A percentile compares a stretch with the other conserved stretches of the same genome.
Conservation (phyloP, 2,329 filamentous ascomycete genomes). For the Magnaporthiopsis poae region DNA sequence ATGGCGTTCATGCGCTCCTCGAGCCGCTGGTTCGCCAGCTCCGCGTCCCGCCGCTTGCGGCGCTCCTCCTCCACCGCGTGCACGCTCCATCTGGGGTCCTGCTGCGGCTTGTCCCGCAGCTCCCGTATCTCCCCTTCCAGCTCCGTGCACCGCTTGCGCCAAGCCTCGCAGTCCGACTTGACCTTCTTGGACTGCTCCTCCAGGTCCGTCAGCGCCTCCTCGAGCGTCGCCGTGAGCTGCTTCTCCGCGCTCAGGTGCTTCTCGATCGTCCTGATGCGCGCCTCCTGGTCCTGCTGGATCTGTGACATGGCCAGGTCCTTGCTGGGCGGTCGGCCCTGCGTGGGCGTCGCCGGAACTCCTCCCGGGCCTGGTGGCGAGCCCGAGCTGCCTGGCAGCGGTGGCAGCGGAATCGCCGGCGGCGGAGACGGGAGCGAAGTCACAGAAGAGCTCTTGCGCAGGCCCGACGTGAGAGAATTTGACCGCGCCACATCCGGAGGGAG, state of each 20-base stretch:
- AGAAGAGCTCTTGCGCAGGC: constrained; percentile 74
- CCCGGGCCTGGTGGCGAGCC: constrained; percentile 33
- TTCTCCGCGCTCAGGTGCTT: constrained; percentile 94
- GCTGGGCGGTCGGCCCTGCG: constrained; percentile 61
- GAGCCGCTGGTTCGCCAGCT: constrained; percentile 76
- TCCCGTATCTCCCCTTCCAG: constrained; percentile 65
- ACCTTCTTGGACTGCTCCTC: constrained; percentile 86
- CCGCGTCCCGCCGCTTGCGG: constrained; percentile 80
- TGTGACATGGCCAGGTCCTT: constrained; percentile 71
- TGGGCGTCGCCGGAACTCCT: constrained; percentile 39
- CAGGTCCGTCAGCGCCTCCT: constrained; percentile 89
- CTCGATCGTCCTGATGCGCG: constrained; percentile 88
- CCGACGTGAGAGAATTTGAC: constrained; percentile 52
- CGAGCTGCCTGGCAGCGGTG: constrained; percentile 62
- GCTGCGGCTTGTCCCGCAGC: constrained; percentile 44
- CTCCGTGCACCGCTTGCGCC: constrained; percentile 74
- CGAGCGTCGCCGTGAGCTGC: constrained; percentile 86
- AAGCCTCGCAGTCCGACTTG: constrained; percentile 79
- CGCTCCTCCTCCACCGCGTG: constrained; percentile 94
- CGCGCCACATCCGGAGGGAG: constrained; percentile 33
- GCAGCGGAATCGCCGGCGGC: constrained; percentile 89
- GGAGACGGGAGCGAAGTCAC: constrained; percentile 81
- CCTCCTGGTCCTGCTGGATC: constrained; percentile 87
- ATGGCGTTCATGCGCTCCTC: constrained; percentile 92
- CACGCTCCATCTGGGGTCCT: constrained; percentile 57